Percentiles rank a stretch among this genome's conserved stretches.
Evolutionary conservation across 2,329 filamentous ascomycete genomes (phyloP).

Genomic region (Colletotrichum chrysophilum): DNA sequence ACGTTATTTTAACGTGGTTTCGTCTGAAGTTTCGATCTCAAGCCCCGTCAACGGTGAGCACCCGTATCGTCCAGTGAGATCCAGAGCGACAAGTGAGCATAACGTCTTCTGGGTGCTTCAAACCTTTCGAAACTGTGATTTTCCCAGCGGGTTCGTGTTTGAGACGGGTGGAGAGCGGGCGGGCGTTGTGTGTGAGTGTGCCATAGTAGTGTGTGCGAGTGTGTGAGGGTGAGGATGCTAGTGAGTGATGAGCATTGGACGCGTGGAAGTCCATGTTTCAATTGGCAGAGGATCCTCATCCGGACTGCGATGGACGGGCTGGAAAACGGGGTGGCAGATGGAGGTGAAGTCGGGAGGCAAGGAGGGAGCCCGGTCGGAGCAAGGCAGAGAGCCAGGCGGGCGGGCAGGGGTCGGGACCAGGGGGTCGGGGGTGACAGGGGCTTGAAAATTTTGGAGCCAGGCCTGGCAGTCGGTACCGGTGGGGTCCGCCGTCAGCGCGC

Average conservation of each 20-base stretch:
- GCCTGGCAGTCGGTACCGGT: conserved; percentile 19
- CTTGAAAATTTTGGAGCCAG: conserved; percentile 9
- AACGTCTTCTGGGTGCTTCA: conserved; percentile 5
- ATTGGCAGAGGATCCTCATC: conserved; percentile 8
- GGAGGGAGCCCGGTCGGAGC: neutral
- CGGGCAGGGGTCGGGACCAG: neutral
- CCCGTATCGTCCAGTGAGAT: neutral
- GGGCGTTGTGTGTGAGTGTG: neutral
- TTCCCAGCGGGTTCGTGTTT: conserved; percentile 11
- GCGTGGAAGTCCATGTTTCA: conserved; percentile 19
- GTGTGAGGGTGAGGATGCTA: neutral
- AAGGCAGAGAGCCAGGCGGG: neutral
- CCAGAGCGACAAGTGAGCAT: neutral
- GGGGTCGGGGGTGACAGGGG: neutral
- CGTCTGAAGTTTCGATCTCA: conserved; percentile 12
- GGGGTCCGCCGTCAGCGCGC: neutral
- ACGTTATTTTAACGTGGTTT: conserved; percentile 8
- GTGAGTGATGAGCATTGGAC: neutral
- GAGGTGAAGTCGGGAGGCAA: conserved; percentile 7
- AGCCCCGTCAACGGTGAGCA: neutral
- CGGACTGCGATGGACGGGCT: neutral
- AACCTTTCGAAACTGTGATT: conserved; percentile 12
- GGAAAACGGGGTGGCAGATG: neutral
- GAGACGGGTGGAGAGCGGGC: conserved; percentile 14
- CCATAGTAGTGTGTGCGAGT: neutral